A percentile compares a stretch with the other conserved stretches of the same genome.
Evolutionary conservation across 2,329 filamentous ascomycete genomes (phyloP).

Genomic region (Diplodia intermedia): DNA sequence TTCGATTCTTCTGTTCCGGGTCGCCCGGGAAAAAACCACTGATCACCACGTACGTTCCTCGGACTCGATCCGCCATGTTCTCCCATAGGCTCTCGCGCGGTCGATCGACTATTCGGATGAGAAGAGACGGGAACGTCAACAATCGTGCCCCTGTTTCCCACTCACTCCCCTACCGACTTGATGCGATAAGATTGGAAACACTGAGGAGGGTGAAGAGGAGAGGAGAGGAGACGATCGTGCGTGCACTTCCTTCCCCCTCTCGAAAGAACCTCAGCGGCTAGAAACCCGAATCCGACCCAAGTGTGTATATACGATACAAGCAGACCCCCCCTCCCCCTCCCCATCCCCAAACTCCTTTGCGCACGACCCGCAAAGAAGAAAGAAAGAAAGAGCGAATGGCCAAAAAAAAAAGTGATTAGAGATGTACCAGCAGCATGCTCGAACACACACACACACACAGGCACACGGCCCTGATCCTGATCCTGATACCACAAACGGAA

Average conservation of each 20-base stretch:
- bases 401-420: too few species aligned
- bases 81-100: background rate
- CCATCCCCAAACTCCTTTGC: too few species aligned
- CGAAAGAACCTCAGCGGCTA: background rate
- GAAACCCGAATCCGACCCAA: too few species aligned
- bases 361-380: too few species aligned
- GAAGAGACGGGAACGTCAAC: too few species aligned
- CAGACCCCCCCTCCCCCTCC: background rate
- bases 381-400: too few species aligned
- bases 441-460: too few species aligned
- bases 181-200: too few species aligned
- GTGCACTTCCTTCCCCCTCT: background rate
- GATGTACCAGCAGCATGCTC: background rate
- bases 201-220: too few species aligned
- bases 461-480: too few species aligned
- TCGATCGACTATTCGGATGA: background rate
- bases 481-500: background rate
- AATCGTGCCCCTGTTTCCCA: too few species aligned
- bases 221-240: background rate
- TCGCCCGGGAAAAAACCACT: background rate
- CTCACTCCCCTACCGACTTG: too few species aligned
- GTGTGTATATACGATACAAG: background rate
- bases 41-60: background rate
- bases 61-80: background rate
- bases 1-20: background rate